A percentile compares a stretch with the other conserved stretches of the same genome.
These are phyloP conservation scores for Mortierella polycephala DNA, from an alignment of 371 early-diverging fungal genomes.

Conservation along the genomic window DNA sequence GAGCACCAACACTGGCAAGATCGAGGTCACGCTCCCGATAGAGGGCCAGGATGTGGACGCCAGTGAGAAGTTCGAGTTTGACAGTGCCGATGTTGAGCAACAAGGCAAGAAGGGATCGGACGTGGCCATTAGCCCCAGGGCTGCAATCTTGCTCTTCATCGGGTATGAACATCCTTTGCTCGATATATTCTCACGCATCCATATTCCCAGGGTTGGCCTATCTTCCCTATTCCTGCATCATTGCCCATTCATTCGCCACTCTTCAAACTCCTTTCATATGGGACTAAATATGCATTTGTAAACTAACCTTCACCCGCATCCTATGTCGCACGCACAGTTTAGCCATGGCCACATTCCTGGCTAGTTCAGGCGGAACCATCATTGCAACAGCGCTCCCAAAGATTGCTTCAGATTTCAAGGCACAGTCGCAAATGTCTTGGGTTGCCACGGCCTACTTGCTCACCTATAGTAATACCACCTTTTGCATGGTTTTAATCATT, in stretches of 20 bases:
- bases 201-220: background rate
- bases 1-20: background rate
- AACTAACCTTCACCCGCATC: background rate
- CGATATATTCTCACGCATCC: background rate
- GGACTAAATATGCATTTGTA: background rate
- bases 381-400: slow-evolving; percentile 81
- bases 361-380: slow-evolving; percentile 80
- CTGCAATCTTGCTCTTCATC: slow-evolving; percentile 43
- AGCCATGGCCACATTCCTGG: slow-evolving; percentile 75
- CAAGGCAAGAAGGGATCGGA: slow-evolving; percentile 4
- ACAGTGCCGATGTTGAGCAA: slow-evolving; percentile 18
- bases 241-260: too few species aligned
- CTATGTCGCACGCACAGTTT: slow-evolving; percentile 50
- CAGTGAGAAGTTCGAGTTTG: slow-evolving; percentile 1
- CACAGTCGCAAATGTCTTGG: slow-evolving; percentile 70
- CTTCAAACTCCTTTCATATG: background rate
- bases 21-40: background rate
- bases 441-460: slow-evolving; percentile 69
- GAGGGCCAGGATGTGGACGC: background rate
- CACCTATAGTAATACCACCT: slow-evolving; percentile 35
- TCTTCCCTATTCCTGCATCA: background rate
- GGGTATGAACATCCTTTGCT: slow-evolving; percentile 20
- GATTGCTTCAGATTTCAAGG: slow-evolving; percentile 77
- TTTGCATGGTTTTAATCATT: background rate
- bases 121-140: slow-evolving; percentile 14